Conservation (phyloP, 164 flowering plant species). For the Amborella trichopoda region DNA sequence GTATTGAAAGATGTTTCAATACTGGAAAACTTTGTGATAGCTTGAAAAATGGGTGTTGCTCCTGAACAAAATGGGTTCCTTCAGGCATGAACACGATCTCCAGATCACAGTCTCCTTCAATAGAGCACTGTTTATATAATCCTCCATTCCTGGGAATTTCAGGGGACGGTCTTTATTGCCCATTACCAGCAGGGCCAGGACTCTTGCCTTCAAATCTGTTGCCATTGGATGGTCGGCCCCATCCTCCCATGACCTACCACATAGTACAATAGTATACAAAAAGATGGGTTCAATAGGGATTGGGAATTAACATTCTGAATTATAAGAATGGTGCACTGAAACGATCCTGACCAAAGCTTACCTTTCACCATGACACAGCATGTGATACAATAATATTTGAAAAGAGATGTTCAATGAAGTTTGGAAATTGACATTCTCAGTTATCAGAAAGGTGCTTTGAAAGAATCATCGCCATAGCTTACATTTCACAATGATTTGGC, state of each 20-base stretch:
- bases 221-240: neutral
- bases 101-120: slow-evolving; percentile 1
- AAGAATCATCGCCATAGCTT: too few species aligned
- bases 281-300: slow-evolving; percentile 6
- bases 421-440: too few species aligned
- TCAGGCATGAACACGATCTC: slow-evolving; percentile 6
- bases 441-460: too few species aligned
- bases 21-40: too few species aligned
- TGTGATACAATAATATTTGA: too few species aligned
- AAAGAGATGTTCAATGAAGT: too few species aligned
- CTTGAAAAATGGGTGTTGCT: slow-evolving; percentile 4
- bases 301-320: too few species aligned
- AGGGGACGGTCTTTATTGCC: slow-evolving; percentile 1
- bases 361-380: too few species aligned
- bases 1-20: too few species aligned
- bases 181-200: slow-evolving; percentile 3
- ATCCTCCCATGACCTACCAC: neutral
- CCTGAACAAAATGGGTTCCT: slow-evolving; percentile 8
- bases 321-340: too few species aligned
- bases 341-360: too few species aligned
- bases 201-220: neutral
- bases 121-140: neutral
- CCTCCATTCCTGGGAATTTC: slow-evolving; percentile 4
- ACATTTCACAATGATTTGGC: too few species aligned
- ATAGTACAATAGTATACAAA: neutral